Evolutionary conservation across 768 basidiomycete species (phyloP), one percentile per base, ranked within the genome.

Genomic region (Lentinus brumalis): DNA sequence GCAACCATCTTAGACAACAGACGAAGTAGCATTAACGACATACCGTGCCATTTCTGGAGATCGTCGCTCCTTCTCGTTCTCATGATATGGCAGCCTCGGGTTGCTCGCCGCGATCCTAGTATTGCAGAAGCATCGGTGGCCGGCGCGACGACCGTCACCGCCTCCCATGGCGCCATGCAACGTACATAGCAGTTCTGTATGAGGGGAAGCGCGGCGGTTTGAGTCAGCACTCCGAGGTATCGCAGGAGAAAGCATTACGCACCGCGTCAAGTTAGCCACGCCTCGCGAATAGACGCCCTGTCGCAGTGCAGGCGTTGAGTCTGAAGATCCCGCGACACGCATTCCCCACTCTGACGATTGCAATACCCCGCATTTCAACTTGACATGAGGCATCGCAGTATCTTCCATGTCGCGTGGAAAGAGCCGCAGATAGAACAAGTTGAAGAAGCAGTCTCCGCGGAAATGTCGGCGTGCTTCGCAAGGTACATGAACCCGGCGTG

Each of bases 111-210:
- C 14, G 32, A 7, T n/a, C 29, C 50, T 26, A 35, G 41, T 44
- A 26, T 54, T 41, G 53, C 40, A 54, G 53, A 54, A 54, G 53
- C 53, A 44, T 54, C 53, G 53, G 53, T 54, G 53, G 21, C 41
- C 53, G 53, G 53, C 44, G 53, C 53, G 53, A 35, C 4, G 16
- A 10, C 50, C 50, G 50, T 52, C 35, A 35, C 31, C 16, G 12
- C n/a, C 49, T 7, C 9, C 1, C 15, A 26, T 30, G 12, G 15
- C 49, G 7, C 29, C 30, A 30, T 52, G 32, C 50, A 15, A 52
- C 50, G 50, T 52, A 52, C 50, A 32, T 52, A 9, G 29, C n/a
- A 11, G 31, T 26, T 26, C 21, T 26, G 21, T 2, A 26, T 1
- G 21, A 26, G 21, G 21, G 21, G 21, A 26, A 26, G 21, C 21